Evolutionary conservation across 306 rosid genomes (phyloP).

Genomic region (Ziziphus jujuba): DNA sequence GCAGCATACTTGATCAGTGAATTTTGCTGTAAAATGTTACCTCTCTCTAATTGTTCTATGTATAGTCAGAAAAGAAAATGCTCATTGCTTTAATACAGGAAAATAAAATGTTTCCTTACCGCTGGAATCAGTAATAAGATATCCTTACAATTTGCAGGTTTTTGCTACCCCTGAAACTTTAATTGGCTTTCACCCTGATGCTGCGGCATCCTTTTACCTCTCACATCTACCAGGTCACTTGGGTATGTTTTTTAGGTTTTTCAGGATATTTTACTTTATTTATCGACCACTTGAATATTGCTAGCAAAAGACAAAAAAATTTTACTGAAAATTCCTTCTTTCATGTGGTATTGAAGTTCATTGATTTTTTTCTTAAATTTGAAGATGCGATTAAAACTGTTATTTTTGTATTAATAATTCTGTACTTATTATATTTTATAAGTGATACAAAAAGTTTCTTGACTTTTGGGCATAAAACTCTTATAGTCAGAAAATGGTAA

Average conservation of each 20-base stretch:
- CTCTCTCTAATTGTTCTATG: too few species aligned
- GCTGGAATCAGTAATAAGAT: neutral
- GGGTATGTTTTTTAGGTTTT: conserved; percentile 47
- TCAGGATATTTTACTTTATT: conserved; percentile 15
- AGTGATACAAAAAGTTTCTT: too few species aligned
- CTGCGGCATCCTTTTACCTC: conserved; percentile 92
- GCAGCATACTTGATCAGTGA: too few species aligned
- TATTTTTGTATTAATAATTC: too few species aligned
- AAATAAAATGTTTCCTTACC: neutral
- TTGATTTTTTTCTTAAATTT: too few species aligned
- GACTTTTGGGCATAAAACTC: neutral
- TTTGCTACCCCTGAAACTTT: conserved; percentile 93
- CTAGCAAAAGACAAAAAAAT: conserved; percentile 1
- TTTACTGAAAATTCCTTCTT: too few species aligned
- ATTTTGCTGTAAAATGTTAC: too few species aligned
- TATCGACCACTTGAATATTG: neutral
- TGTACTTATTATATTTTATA: too few species aligned
- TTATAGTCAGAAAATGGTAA: neutral
- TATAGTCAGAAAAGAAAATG: too few species aligned
- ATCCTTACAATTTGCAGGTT: conserved; percentile 47
- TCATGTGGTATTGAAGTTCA: too few species aligned
- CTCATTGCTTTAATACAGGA: neutral
- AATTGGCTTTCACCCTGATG: conserved; percentile 98
- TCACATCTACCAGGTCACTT: conserved; percentile 84
- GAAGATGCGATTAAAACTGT: too few species aligned